Conservation (phyloP, 192 early-diverging fungal species). For the Dissophora globulifera region DNA sequence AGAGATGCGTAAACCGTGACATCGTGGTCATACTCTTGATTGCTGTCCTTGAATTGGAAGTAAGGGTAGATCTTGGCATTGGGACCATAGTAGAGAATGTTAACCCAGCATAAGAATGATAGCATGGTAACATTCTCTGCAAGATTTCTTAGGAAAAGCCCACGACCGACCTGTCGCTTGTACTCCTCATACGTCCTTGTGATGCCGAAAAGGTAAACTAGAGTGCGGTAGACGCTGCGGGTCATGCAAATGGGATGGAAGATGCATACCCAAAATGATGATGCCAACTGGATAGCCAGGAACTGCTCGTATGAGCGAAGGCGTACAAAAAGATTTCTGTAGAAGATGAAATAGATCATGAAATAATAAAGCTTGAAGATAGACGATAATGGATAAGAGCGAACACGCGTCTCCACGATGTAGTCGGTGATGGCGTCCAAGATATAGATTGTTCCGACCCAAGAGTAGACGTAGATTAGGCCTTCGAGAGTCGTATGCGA, state of each 20-base stretch:
- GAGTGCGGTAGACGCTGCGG: conserved; percentile 56
- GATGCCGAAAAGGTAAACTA: conserved; percentile 66
- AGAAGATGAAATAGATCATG: conserved; percentile 86
- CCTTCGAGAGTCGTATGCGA: conserved; percentile 70
- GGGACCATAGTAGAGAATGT: conserved; percentile 76
- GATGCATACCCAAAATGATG: conserved; percentile 79
- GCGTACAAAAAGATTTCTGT: conserved; percentile 80
- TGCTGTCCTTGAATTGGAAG: conserved; percentile 72
- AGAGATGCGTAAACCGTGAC: conserved; percentile 69
- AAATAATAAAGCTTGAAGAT: conserved; percentile 82
- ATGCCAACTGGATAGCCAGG: conserved; percentile 71
- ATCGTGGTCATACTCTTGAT: conserved; percentile 59
- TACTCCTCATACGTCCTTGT: conserved; percentile 74
- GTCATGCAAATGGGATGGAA: conserved; percentile 82
- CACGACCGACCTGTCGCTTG: conserved; percentile 72
- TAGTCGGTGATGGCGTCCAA: conserved; percentile 73
- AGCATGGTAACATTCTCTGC: conserved; percentile 84
- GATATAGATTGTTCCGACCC: conserved; percentile 77
- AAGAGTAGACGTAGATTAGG: conserved; percentile 78
- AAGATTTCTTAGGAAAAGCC: conserved; percentile 76
- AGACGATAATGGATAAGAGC: conserved; percentile 74
- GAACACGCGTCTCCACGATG: conserved; percentile 69
- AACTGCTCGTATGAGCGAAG: conserved; percentile 76
- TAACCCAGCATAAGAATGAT: conserved; percentile 77
- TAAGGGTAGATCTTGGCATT: conserved; percentile 75